Evolutionary conservation across 352 stramenopile genomes (phyloP), one percentile per base, ranked within the genome.

Genomic region (Lagenidium sp.): DNA sequence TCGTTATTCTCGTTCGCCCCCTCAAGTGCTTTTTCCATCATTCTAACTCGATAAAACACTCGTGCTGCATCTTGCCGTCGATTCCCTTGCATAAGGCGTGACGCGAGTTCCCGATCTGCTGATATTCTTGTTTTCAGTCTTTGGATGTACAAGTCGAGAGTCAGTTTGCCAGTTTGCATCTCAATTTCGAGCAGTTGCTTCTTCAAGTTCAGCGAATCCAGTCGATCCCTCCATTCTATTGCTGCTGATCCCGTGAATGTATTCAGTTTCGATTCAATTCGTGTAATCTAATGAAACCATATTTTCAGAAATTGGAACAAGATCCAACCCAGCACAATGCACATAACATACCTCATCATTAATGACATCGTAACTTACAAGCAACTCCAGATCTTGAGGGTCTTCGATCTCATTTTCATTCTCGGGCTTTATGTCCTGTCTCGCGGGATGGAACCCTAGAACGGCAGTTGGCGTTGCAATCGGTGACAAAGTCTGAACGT

Each of bases 321-420:
- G 7, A 28, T 25, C 36, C n/a, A n/a, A n/a, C n/a, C n/a, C n/a
- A n/a, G n/a, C 36, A 23, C 20, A 35, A 21, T 22, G 10, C 34
- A 39, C 1, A 10, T n/a, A 15, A 30, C 36, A 42, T 44, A 90
- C 78, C 70, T 91, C 79, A 61, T 91, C 73, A 30, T 79, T 85
- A 15, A 91, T 85, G 43, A 91, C 76, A 43, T 91, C 79, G 60
- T 91, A 91, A 60, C 79, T 91, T 39, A 86, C 43, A 41, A 91
- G 85, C 34, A 85, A 26, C 53, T 89, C 76, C 10, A 84, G 41
- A 51, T 79, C 50, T 30, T 87, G 76, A 4, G 74, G 68, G 35
- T 91, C 63, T 11, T 70, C 63, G 5, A 46, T 13, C 11, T 44
- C 56, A 6, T 60, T n/a, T n/a, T n/a, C n/a, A n/a, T n/a, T n/a